Conservation (phyloP, 2,329 filamentous ascomycete species). For the Diaporthe velutina region DNA sequence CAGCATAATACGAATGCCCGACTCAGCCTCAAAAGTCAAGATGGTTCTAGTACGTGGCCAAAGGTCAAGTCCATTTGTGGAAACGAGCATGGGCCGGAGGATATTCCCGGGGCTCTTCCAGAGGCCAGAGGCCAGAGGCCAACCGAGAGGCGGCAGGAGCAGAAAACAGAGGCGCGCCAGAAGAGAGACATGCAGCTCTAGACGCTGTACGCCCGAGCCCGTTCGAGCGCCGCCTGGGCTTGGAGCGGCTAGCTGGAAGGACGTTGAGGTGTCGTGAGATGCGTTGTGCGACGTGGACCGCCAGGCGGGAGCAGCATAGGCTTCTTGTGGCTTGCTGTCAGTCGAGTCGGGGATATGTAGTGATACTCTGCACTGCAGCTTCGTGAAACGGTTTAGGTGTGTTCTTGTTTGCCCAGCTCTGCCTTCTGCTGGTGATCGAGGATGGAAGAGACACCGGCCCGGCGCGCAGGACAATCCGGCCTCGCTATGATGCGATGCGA, state of each 20-base stretch:
- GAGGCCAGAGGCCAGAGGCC: background rate
- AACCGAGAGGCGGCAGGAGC: conserved; percentile 15
- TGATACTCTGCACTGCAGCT: conserved; percentile 24
- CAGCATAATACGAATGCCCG: conserved; percentile 32
- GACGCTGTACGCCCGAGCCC: conserved; percentile 18
- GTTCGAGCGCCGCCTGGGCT: conserved; percentile 11
- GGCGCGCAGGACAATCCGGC: background rate
- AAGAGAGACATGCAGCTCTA: conserved; percentile 39
- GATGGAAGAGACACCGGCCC: background rate
- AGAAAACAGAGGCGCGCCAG: conserved; percentile 33
- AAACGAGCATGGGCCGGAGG: conserved; percentile 24
- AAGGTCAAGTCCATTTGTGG: conserved; percentile 21
- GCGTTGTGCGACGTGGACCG: conserved; percentile 9
- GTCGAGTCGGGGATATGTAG: conserved; percentile 18
- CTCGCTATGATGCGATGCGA: background rate
- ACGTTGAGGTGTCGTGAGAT: conserved; percentile 31
- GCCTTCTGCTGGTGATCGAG: background rate
- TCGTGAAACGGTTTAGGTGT: conserved; percentile 15
- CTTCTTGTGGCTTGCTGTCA: conserved; percentile 29
- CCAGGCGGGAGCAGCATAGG: conserved; percentile 1
- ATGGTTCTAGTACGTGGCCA: conserved; percentile 6
- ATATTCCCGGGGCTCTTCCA: conserved; percentile 19
- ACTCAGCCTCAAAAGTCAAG: conserved; percentile 31
- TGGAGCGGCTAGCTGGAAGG: conserved; percentile 22
- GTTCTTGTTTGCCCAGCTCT: background rate